Conservation (phyloP, 257 asterid genomes). For the Solanum bulbocastanum region DNA sequence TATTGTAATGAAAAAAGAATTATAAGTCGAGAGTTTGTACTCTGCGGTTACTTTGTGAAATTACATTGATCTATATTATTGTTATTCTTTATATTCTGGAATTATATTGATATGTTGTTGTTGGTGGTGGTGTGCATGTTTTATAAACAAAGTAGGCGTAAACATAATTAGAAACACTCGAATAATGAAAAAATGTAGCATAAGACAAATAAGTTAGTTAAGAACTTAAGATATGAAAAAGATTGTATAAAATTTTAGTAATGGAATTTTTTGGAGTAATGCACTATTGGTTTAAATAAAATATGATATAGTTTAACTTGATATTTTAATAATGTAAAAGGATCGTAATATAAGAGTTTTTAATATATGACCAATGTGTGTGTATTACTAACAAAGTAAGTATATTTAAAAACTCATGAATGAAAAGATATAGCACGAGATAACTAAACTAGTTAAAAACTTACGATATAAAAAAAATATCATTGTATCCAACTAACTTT, state of each 20-base stretch:
- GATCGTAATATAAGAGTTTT: not conserved
- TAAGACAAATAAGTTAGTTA: not conserved
- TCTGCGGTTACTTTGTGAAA: not conserved
- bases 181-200: not conserved
- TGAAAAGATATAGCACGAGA: not conserved
- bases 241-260: not conserved
- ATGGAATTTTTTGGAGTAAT: not conserved
- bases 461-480: not conserved
- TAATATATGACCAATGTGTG: rapidly evolving
- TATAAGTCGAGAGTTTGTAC: not conserved
- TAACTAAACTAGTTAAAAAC: not conserved
- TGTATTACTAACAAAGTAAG: not conserved
- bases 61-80: not conserved
- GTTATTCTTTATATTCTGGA: not conserved
- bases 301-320: not conserved
- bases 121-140: not conserved
- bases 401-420: not conserved
- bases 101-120: not conserved
- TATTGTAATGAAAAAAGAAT: not conserved
- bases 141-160: not conserved
- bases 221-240: not conserved
- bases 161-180: not conserved
- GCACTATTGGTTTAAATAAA: not conserved
- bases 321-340: not conserved
- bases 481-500: not conserved